phyloP scores from a whole-genome alignment of 2,329 filamentous ascomycete species.

The Clonostachys solani region DNA sequence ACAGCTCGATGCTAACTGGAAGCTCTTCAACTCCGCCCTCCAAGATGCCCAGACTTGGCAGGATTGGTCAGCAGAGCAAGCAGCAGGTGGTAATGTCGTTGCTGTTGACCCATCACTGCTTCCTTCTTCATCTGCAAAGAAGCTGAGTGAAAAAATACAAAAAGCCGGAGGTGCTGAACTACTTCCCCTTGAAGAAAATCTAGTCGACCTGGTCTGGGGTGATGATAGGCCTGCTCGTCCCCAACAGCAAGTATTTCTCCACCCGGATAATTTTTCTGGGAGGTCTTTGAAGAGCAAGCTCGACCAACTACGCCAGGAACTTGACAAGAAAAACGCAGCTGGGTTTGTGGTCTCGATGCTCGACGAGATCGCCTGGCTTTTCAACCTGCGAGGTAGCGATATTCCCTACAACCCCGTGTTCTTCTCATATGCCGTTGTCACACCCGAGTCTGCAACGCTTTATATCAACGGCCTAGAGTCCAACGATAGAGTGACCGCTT shows the following conservation, averaged over 20 bases:
- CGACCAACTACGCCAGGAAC: conserved; percentile 79
- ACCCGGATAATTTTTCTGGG: conserved; percentile 71
- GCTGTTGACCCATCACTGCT: conserved; percentile 89
- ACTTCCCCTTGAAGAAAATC: conserved; percentile 71
- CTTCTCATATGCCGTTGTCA: conserved; percentile 92
- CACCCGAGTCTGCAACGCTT: conserved; percentile 69
- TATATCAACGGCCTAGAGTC: conserved; percentile 84
- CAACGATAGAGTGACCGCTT: conserved; percentile 59
- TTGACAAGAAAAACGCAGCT: conserved; percentile 82
- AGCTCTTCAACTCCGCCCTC: conserved; percentile 84
- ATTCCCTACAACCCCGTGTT: conserved; percentile 98
- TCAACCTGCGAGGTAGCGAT: conserved; percentile 90
- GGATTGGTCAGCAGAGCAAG: conserved; percentile 87
- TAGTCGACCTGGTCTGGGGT: conserved; percentile 91
- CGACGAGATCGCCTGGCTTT: conserved; percentile 97
- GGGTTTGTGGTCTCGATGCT: conserved; percentile 92
- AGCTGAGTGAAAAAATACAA: conserved; percentile 80
- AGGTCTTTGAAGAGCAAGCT: conserved; percentile 83
- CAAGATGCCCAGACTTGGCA: conserved; percentile 96
- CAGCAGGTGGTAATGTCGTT: conserved; percentile 80
- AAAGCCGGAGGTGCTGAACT: conserved; percentile 79
- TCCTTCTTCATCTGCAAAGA: conserved; percentile 58
- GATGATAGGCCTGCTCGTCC: conserved; percentile 68
- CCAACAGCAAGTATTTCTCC: conserved; percentile 68
- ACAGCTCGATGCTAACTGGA: conserved; percentile 90